A percentile compares a stretch with the other conserved stretches of the same genome.
phyloP scores from a whole-genome alignment of 805 yeast species.

The Scheffersomyces amazonensis region DNA sequence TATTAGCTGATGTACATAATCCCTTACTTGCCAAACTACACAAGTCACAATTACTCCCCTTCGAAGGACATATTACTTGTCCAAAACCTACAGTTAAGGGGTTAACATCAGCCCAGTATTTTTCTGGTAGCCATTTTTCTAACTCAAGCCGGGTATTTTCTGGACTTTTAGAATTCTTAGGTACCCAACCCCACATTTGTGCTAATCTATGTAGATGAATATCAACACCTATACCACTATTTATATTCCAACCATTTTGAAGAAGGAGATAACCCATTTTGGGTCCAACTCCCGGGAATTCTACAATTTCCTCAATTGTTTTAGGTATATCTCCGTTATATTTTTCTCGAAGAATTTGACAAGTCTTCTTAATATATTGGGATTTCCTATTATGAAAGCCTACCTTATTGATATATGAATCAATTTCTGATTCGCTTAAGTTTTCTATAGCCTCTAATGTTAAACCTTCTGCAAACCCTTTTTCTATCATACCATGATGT shows the following conservation, averaged over 20 bases:
- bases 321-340: constrained; percentile 72
- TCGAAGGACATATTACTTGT: constrained; percentile 78
- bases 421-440: constrained; percentile 56
- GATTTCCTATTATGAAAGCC: constrained; percentile 89
- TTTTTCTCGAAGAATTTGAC: constrained; percentile 46
- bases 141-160: constrained; percentile 69
- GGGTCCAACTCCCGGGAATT: constrained; percentile 92
- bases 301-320: constrained; percentile 58
- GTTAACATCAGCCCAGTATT: constrained; percentile 80
- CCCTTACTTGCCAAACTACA: constrained; percentile 55
- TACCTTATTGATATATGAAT: constrained; percentile 66
- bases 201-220: constrained; percentile 84
- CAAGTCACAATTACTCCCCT: constrained; percentile 66
- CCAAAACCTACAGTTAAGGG: constrained; percentile 92
- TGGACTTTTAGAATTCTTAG: constrained; percentile 52
- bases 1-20: constrained; percentile 59
- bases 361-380: constrained; percentile 58
- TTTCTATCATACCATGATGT: constrained; percentile 42
- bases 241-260: constrained; percentile 79
- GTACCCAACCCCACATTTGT: constrained; percentile 78
- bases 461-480: constrained; percentile 48
- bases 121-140: constrained; percentile 70
- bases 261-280: constrained; percentile 85
- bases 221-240: constrained; percentile 89
- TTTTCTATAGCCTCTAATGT: constrained; percentile 52